These are phyloP conservation scores for Chlorencoelia australis DNA, from an alignment of 2,329 filamentous ascomycete species.

Conservation along the genomic window DNA sequence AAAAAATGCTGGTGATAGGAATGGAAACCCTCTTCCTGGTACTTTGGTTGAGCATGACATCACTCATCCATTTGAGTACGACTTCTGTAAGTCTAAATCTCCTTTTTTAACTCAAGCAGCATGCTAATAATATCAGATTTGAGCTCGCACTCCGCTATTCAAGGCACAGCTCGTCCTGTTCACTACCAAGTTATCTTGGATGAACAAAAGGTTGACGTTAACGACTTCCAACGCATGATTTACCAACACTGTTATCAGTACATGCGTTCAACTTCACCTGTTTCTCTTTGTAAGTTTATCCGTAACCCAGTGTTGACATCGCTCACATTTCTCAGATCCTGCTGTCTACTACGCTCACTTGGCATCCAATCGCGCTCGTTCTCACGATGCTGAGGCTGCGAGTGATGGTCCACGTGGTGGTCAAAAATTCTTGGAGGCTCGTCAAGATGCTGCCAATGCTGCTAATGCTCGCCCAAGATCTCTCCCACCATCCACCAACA, in stretches of 20 bases:
- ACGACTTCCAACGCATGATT: constrained; percentile 74
- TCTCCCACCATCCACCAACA: constrained; percentile 13
- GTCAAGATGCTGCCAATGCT: constrained; percentile 13
- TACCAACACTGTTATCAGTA: constrained; percentile 96
- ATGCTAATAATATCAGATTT: constrained; percentile 8
- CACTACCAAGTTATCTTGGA: constrained; percentile 87
- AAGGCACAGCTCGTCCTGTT: constrained; percentile 85
- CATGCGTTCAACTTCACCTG: constrained; percentile 80
- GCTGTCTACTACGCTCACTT: constrained; percentile 96
- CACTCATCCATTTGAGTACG: constrained; percentile 84
- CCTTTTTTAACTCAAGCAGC: constrained; percentile 1
- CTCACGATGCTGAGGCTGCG: constrained; percentile 51
- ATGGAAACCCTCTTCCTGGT: constrained; percentile 75
- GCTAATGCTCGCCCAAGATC: constrained; percentile 5
- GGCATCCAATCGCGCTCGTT: constrained; percentile 67
- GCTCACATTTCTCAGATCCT: constrained; percentile 41
- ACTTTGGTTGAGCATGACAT: constrained; percentile 81
- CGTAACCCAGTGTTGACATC: constrained; percentile 32
- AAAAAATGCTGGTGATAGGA: constrained; percentile 49
- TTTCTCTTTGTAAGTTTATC: constrained; percentile 43
- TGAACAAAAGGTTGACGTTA: constrained; percentile 57
- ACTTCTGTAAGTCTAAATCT: constrained; percentile 52
- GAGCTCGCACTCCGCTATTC: constrained; percentile 64
- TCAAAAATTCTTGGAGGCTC: constrained; percentile 30
- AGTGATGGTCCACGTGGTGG: constrained; percentile 36